phyloP scores from a whole-genome alignment of 2,329 filamentous ascomycete genomes.

The Trichoderma sp. region DNA sequence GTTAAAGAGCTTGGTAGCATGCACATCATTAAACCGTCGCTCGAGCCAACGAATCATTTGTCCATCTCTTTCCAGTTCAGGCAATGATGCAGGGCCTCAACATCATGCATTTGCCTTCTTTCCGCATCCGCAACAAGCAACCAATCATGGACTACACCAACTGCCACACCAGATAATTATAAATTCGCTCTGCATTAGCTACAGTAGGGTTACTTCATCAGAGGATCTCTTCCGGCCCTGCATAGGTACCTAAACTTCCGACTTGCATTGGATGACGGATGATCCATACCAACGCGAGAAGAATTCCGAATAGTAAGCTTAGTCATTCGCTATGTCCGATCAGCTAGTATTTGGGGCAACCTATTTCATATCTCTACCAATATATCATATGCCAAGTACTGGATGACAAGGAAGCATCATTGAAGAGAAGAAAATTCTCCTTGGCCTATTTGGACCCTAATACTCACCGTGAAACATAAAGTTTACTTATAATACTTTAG shows the following conservation, averaged over 20 bases:
- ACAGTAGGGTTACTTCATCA: neutral
- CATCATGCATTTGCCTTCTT: neutral
- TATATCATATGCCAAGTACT: neutral
- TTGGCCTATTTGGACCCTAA: neutral
- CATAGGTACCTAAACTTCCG: neutral
- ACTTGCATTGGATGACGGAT: neutral
- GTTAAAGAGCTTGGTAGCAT: neutral
- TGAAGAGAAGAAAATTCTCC: neutral
- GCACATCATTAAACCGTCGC: neutral
- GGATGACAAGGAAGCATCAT: neutral
- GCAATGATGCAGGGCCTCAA: neutral
- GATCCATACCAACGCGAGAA: neutral
- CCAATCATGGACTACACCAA: neutral
- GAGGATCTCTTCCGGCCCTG: neutral
- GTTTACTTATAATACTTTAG: neutral
- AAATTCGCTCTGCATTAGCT: neutral
- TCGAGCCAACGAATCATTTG: neutral
- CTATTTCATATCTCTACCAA: neutral
- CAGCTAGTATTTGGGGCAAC: neutral
- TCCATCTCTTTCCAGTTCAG: neutral
- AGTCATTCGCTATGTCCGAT: neutral
- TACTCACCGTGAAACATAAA: accelerated
- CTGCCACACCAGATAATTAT: neutral
- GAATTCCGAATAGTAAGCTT: neutral
- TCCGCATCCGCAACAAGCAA: neutral